These are phyloP conservation scores for Botrytis galanthina DNA, from an alignment of 2,329 filamentous ascomycete species.

Conservation along the genomic window DNA sequence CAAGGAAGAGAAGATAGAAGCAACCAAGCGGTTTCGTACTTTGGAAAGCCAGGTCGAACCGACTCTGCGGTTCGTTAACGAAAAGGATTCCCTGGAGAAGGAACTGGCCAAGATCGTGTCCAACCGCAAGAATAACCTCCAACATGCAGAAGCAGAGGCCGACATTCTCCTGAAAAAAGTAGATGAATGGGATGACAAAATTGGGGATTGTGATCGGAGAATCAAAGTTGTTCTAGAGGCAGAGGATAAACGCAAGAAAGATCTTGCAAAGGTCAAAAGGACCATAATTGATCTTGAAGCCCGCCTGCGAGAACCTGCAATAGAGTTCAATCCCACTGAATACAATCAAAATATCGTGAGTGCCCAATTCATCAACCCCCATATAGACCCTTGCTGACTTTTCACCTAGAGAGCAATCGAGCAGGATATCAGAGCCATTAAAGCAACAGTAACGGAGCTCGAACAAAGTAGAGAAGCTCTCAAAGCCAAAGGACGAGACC, in stretches of 20 bases:
- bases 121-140: conserved; percentile 54
- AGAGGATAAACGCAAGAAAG: conserved; percentile 49
- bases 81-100: conserved; percentile 65
- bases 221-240: conserved; percentile 52
- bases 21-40: conserved; percentile 55
- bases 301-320: conserved; percentile 58
- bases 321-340: conserved; percentile 64
- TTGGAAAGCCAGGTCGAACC: conserved; percentile 65
- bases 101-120: conserved; percentile 55
- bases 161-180: conserved; percentile 42
- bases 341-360: conserved; percentile 73
- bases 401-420: conserved; percentile 55
- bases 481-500: conserved; percentile 39
- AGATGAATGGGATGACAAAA: conserved; percentile 43
- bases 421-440: conserved; percentile 52
- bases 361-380: conserved; percentile 23
- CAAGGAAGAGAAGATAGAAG: conserved; percentile 54
- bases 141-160: conserved; percentile 52
- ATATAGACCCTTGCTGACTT: background rate
- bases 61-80: conserved; percentile 63
- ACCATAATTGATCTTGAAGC: conserved; percentile 63
- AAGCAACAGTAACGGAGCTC: conserved; percentile 39
- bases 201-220: conserved; percentile 43
- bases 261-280: conserved; percentile 50
- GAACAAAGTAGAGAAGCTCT: conserved; percentile 32